Conservation (phyloP, 257 asterid species). For the Scutellaria minor region DNA sequence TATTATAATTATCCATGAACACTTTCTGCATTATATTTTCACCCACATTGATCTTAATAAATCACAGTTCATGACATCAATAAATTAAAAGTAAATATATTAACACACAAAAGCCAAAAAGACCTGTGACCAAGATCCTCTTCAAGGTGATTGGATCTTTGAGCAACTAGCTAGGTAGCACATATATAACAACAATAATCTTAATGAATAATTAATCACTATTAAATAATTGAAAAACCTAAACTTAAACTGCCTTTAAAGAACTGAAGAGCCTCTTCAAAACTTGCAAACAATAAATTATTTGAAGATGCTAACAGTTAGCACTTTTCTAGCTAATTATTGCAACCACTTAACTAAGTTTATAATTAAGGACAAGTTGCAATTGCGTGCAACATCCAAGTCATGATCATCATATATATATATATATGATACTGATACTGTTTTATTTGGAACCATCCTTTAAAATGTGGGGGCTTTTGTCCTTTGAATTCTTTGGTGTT, state of each 20-base stretch:
- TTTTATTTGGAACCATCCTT: conserved; percentile 36
- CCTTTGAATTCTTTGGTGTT: conserved; percentile 8
- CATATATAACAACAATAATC: too few relatives aligned
- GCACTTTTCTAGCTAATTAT: not conserved
- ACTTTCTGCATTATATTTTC: too few relatives aligned
- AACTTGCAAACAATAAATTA: not conserved
- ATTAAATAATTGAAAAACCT: too few relatives aligned
- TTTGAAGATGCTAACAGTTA: conserved; percentile 3
- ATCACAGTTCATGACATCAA: too few relatives aligned
- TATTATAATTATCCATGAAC: too few relatives aligned
- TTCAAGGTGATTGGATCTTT: too few relatives aligned
- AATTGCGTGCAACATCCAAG: not conserved
- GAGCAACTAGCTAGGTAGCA: too few relatives aligned
- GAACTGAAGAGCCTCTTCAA: conserved; percentile 15
- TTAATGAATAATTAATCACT: too few relatives aligned
- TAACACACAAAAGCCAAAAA: too few relatives aligned
- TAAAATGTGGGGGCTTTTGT: conserved; percentile 28
- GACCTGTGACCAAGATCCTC: too few relatives aligned
- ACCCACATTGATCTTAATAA: too few relatives aligned
- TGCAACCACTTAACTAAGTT: not conserved
- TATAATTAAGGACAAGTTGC: not conserved
- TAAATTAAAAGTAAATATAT: too few relatives aligned
- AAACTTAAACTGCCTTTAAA: conserved; percentile 9
- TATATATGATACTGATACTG: conserved; percentile 29
- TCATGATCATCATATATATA: not conserved